Evolutionary conservation across 305 asterid species (phyloP).

Genomic region (Andrographis paniculata): DNA sequence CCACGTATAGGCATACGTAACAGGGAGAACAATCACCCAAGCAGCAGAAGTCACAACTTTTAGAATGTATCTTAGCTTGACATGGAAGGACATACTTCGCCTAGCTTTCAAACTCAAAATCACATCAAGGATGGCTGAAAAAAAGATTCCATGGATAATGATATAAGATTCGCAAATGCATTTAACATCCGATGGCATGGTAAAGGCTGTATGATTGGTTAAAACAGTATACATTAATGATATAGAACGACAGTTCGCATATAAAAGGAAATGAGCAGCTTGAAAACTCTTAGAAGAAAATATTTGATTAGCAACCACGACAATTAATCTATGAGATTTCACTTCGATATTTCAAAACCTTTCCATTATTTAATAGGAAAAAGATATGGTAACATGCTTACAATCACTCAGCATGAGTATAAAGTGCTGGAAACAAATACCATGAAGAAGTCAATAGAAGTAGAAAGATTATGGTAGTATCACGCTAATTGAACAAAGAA

Average conservation of each 20-base stretch:
- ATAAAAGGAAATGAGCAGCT: neutral
- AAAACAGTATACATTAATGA: neutral
- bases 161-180: neutral
- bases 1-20: constrained; percentile 78
- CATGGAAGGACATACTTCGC: constrained; percentile 68
- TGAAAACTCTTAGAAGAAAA: too few species aligned
- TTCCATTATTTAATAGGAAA: too few species aligned
- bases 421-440: too few species aligned
- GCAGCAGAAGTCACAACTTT: constrained; percentile 64
- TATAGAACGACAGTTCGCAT: too few species aligned
- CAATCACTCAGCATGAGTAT: too few species aligned
- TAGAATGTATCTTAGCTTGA: constrained; percentile 60
- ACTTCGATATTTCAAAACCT: too few species aligned
- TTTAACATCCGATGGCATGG: neutral
- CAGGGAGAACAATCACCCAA: constrained; percentile 72
- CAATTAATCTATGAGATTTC: too few species aligned
- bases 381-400: too few species aligned
- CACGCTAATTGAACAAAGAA: neutral
- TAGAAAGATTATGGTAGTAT: neutral
- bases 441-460: constrained; percentile 7
- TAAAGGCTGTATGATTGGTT: neutral
- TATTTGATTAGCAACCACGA: neutral
- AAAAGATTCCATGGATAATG: too few species aligned
- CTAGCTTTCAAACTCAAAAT: constrained; percentile 71
- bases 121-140: constrained; percentile 72